Conservation (phyloP, 2,329 filamentous ascomycete species). For the Orbilia blumenaviensis region DNA sequence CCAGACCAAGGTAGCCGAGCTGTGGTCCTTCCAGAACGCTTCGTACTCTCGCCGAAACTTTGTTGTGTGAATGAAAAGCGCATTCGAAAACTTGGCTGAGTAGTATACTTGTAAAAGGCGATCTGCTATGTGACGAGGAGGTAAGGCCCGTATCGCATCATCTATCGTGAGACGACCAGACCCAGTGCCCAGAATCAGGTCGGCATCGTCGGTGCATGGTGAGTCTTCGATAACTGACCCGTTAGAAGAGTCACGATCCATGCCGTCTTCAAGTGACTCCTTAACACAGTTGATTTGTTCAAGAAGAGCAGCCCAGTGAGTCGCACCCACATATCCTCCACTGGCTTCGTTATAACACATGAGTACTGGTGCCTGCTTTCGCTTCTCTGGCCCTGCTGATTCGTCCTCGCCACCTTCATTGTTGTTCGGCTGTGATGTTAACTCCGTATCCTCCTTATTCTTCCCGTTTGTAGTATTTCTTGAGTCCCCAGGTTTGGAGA, state of each 20-base stretch:
- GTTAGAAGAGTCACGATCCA: constrained; percentile 55
- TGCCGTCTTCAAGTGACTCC: constrained; percentile 59
- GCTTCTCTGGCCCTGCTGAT: constrained; percentile 25
- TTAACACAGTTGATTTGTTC: constrained; percentile 62
- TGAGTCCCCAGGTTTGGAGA: constrained; percentile 57
- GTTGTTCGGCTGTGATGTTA: neutral
- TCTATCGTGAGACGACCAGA: constrained; percentile 57
- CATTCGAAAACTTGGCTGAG: constrained; percentile 61
- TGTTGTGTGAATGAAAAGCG: constrained; percentile 61
- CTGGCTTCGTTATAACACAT: constrained; percentile 47
- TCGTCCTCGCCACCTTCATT: constrained; percentile 47
- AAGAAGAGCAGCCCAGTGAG: constrained; percentile 63
- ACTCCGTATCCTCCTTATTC: constrained; percentile 55
- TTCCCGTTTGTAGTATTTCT: constrained; percentile 59
- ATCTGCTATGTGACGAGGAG: constrained; percentile 61
- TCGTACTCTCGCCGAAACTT: constrained; percentile 66
- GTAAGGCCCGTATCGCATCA: constrained; percentile 60
- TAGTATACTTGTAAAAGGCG: constrained; percentile 62
- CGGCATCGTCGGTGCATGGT: constrained; percentile 58
- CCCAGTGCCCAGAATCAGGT: constrained; percentile 60
- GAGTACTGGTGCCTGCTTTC: constrained; percentile 49
- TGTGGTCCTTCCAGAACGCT: constrained; percentile 64
- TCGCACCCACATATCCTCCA: constrained; percentile 61
- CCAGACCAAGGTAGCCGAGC: constrained; percentile 64
- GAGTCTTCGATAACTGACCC: constrained; percentile 57